phyloP scores from a whole-genome alignment of 371 early-diverging fungal genomes.

The Actinomortierella wolfii region DNA sequence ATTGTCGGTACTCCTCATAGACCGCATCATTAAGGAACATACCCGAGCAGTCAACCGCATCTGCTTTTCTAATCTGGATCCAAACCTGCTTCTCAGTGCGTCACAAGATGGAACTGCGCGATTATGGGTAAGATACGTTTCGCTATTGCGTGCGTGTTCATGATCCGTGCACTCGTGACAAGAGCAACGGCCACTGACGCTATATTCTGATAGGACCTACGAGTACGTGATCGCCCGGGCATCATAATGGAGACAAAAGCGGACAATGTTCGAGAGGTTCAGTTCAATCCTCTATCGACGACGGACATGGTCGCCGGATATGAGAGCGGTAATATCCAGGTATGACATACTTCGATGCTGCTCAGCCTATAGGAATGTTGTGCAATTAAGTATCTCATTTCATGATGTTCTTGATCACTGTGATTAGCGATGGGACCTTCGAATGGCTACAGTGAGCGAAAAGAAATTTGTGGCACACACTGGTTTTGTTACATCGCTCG shows the following conservation, averaged over 20 bases:
- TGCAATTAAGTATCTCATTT: too few relatives aligned
- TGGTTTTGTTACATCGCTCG: slow-evolving; percentile 79
- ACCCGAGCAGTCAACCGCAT: slow-evolving; percentile 80
- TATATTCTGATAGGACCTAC: slow-evolving; percentile 66
- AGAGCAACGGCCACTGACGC: background rate
- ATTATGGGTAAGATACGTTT: slow-evolving; percentile 66
- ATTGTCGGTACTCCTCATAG: slow-evolving; percentile 32
- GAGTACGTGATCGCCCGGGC: slow-evolving; percentile 57
- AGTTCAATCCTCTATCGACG: slow-evolving; percentile 69
- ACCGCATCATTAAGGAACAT: slow-evolving; percentile 79
- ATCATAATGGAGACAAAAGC: slow-evolving; percentile 77
- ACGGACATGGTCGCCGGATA: slow-evolving; percentile 85
- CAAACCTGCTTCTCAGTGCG: slow-evolving; percentile 72
- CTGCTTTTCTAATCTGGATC: slow-evolving; percentile 75
- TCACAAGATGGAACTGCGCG: slow-evolving; percentile 84
- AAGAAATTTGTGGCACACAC: slow-evolving; percentile 79
- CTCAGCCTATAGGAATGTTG: background rate
- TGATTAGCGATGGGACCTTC: slow-evolving; percentile 79
- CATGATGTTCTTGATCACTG: background rate
- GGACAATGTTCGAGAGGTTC: slow-evolving; percentile 86
- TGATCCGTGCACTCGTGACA: background rate
- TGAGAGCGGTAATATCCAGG: slow-evolving; percentile 88
- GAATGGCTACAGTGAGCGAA: slow-evolving; percentile 67
- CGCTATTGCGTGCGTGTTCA: background rate
- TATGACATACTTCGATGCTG: slow-evolving; percentile 12